Evolutionary conservation across 2,329 filamentous ascomycete species (phyloP), one percentile per base, ranked within the genome.

Genomic region (Aspergillus vadensis): DNA sequence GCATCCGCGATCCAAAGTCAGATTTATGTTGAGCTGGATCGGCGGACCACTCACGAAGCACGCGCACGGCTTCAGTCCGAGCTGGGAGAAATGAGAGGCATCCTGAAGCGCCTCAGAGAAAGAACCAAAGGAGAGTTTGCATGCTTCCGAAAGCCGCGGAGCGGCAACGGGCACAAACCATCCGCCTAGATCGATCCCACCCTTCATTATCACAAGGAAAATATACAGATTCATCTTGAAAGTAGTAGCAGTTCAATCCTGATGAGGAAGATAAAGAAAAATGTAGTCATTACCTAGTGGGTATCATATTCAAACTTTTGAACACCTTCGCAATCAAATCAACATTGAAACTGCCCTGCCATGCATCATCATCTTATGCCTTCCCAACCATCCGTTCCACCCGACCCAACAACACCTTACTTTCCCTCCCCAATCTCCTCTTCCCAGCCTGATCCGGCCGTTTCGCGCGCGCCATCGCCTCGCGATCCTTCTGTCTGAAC

Each of bases 11-110:
- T 91, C 14, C 95, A 98, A 79, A 90, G 90, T 68, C 87, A 93
- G 74, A 94, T 99, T 51, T 99, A 98, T 76, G 86, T 95, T 65
- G 92, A 95, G 73, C 81, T 99, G 15, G 95, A 99, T 74, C 85
- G 87, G 61, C 88, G 92, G 53, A 98, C 95, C 55, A 92, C 96
- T 72, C 93, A 95, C 69, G 89, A 92, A 61, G 92, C 93, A 3
- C 84, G 95, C 54, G 85, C 87, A 10, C 83, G 85, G 62, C 79
- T 99, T 67, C 94, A 98, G 79, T 88, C 86, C 57, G 94, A 98
- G 79, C 79, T 99, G 66, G 91, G 91, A 2, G 92, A 93, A 73
- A 92, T 99, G 91, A 86, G 94, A 63, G 88, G 85, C 53, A 88
- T 94, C 49, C 80, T 99, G 66, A 98, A 97, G 84, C 86, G 86